Conservation (phyloP, 495 filamentous ascomycete species). For the Corynascus novoguineensis region DNA sequence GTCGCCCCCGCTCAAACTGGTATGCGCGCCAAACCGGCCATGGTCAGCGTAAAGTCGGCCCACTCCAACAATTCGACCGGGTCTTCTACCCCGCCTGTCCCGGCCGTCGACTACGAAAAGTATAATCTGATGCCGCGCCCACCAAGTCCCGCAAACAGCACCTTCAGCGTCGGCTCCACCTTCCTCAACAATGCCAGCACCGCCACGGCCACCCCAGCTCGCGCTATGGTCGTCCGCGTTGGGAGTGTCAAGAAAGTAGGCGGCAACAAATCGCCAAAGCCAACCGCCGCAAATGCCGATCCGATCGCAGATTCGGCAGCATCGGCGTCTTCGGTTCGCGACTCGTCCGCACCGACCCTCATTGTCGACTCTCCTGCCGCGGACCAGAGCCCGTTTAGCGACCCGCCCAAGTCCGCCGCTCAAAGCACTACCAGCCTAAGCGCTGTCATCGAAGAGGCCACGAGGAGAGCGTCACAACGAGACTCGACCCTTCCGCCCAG, state of each 20-base stretch:
- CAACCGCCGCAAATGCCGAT: conserved; percentile 19
- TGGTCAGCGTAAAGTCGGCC: conserved; percentile 79
- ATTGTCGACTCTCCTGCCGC: conserved; percentile 45
- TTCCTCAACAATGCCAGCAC: conserved; percentile 57
- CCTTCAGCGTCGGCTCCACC: conserved; percentile 60
- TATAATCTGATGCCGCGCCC: conserved; percentile 41
- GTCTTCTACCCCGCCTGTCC: conserved; percentile 49
- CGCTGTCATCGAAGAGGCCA: conserved; percentile 49
- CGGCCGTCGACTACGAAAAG: conserved; percentile 49
- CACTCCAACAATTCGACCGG: conserved; percentile 41
- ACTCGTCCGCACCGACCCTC: conserved; percentile 40
- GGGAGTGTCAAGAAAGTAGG: conserved; percentile 45
- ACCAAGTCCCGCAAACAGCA: conserved; percentile 39
- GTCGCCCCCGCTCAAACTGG: conserved; percentile 73
- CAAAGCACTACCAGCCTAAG: conserved; percentile 45
- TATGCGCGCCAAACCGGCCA: conserved; percentile 75
- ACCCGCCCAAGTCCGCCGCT: conserved; percentile 40
- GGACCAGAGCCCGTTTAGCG: conserved; percentile 55
- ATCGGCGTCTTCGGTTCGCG: conserved; percentile 24
- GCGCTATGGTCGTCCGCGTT: conserved; percentile 51
- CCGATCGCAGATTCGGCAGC: conserved; percentile 20
- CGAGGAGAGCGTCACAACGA: conserved; percentile 37
- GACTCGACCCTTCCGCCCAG: conserved; percentile 25
- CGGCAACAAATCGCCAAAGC: conserved; percentile 15
- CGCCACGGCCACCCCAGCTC: conserved; percentile 46